These are phyloP conservation scores for Coemansia guatemalensis DNA, from an alignment of 192 early-diverging fungal genomes.

Conservation along the genomic window DNA sequence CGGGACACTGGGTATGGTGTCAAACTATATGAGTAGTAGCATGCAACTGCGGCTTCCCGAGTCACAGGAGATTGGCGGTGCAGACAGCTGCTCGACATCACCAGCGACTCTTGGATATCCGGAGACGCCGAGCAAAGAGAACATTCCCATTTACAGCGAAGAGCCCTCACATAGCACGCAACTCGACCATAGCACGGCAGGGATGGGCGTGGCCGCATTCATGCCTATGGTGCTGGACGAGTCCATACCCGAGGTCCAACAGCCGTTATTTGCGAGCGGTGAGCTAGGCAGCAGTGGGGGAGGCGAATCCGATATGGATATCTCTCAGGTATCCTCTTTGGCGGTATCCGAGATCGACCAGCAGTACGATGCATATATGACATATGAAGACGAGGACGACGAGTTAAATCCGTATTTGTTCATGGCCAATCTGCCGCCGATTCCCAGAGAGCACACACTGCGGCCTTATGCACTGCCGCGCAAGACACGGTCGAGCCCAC, in stretches of 20 bases:
- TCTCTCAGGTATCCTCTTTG: slow-evolving; percentile 30
- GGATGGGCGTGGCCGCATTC: neutral
- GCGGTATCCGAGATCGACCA: slow-evolving; percentile 29
- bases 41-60: slow-evolving; percentile 40
- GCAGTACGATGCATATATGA: slow-evolving; percentile 31
- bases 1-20: slow-evolving; percentile 5
- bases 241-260: neutral
- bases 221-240: slow-evolving; percentile 12
- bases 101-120: slow-evolving; percentile 29
- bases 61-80: slow-evolving; percentile 17
- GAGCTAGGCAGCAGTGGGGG: slow-evolving; percentile 1
- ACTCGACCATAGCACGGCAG: neutral
- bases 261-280: neutral
- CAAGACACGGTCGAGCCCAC: slow-evolving; percentile 60
- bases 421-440: slow-evolving; percentile 61
- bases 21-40: slow-evolving; percentile 1
- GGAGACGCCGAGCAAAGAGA: slow-evolving; percentile 53
- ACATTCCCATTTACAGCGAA: slow-evolving; percentile 40
- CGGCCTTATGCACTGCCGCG: slow-evolving; percentile 60
- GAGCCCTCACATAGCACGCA: neutral
- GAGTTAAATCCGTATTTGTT: slow-evolving; percentile 56
- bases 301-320: slow-evolving; percentile 19
- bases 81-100: slow-evolving; percentile 35
- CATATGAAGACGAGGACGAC: slow-evolving; percentile 52
- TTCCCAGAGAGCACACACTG: slow-evolving; percentile 56